Percentiles rank a stretch among this genome's conserved stretches.
Evolutionary conservation across 106 monocot genomes (phyloP).

Genomic region (Amphibolis antarctica): DNA sequence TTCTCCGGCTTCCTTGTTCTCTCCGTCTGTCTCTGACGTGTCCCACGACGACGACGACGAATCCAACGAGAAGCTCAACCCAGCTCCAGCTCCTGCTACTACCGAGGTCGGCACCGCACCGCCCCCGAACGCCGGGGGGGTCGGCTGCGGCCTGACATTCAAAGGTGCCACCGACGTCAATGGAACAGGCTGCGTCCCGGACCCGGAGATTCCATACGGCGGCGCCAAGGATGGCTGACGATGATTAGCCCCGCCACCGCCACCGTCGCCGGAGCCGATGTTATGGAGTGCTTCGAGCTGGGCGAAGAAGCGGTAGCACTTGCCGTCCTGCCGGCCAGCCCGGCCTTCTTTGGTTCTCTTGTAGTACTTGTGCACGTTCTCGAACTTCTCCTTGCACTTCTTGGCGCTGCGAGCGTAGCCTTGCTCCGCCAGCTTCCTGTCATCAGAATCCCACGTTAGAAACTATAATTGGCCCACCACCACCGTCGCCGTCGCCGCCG

Average conservation of each 20-base stretch:
- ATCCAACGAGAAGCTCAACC: conserved; percentile 54
- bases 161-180: conserved; percentile 2
- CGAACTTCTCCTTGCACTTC: conserved; percentile 92
- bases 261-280: not conserved
- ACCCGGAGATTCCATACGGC: not conserved
- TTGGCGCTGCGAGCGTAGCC: conserved; percentile 67
- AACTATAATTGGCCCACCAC: no score
- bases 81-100: not conserved
- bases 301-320: conserved; percentile 72
- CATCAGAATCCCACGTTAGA: no score
- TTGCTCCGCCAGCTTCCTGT: conserved; percentile 60
- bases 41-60: conserved; percentile 29
- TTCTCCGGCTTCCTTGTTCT: conserved; percentile 26
- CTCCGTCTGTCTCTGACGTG: conserved; percentile 33
- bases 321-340: conserved; percentile 73
- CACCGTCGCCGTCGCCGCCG: not conserved
- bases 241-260: not conserved
- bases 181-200: not conserved
- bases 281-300: conserved; percentile 71
- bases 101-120: not conserved
- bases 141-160: not conserved
- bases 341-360: conserved; percentile 82
- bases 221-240: not conserved
- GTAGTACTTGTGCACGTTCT: conserved; percentile 87
- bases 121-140: not conserved